phyloP scores from a whole-genome alignment of 2,329 filamentous ascomycete genomes.

The Fusarium fracticaudum region DNA sequence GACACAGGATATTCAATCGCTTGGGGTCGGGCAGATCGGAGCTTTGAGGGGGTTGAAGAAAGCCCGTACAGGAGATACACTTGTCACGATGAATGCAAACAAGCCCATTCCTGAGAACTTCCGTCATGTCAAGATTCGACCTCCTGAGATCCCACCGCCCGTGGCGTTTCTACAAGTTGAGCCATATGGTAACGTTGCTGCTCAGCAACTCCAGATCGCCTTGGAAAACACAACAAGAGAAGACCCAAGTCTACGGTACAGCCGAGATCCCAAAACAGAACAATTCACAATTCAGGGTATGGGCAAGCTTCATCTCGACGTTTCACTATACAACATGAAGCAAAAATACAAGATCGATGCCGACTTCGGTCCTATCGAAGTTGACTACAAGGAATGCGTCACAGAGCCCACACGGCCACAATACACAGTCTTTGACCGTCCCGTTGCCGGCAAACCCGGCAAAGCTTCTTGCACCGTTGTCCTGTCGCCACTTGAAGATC shows the following conservation, averaged over 20 bases:
- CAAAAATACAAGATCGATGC: constrained; percentile 89
- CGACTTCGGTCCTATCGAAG: constrained; percentile 89
- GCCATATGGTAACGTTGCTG: constrained; percentile 77
- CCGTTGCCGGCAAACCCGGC: constrained; percentile 81
- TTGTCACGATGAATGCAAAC: constrained; percentile 75
- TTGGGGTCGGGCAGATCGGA: constrained; percentile 90
- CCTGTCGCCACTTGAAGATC: constrained; percentile 68
- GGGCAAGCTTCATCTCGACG: constrained; percentile 95
- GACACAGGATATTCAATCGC: constrained; percentile 82
- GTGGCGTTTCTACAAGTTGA: constrained; percentile 98
- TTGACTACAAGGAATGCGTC: constrained; percentile 91
- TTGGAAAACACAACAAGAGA: constrained; percentile 84
- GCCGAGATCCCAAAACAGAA: constrained; percentile 86
- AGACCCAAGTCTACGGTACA: constrained; percentile 90
- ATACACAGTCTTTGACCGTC: constrained; percentile 76
- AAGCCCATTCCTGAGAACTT: constrained; percentile 74
- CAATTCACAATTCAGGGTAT: constrained; percentile 95
- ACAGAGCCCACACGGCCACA: constrained; percentile 65
- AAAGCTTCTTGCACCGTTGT: constrained; percentile 78
- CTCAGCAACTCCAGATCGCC: constrained; percentile 80
- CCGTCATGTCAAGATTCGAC: constrained; percentile 81
- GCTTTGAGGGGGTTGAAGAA: constrained; percentile 90
- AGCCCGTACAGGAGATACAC: constrained; percentile 92
- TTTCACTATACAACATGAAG: constrained; percentile 86
- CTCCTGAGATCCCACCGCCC: constrained; percentile 88